phyloP scores from a whole-genome alignment of 2,329 filamentous ascomycete genomes.

The Sclerotinia spermophila region DNA sequence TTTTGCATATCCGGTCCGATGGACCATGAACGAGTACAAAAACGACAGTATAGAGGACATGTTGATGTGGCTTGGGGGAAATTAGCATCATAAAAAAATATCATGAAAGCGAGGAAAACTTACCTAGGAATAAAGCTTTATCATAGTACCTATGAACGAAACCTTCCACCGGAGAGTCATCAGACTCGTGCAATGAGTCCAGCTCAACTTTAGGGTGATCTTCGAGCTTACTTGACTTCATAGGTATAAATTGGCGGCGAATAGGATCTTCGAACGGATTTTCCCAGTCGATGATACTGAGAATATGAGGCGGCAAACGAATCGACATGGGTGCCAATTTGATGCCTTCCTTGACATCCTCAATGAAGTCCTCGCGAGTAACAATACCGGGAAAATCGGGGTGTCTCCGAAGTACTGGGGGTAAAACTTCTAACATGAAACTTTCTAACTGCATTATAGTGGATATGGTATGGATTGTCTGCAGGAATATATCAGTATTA shows the following conservation, averaged over 20 bases:
- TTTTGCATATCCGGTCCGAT: constrained; percentile 53
- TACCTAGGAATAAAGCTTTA: constrained; percentile 59
- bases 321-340: constrained; percentile 56
- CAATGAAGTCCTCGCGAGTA: constrained; percentile 51
- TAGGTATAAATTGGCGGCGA: constrained; percentile 57
- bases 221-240: constrained; percentile 49
- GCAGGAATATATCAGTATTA: not conserved
- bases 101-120: constrained; percentile 24
- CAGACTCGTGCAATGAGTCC: constrained; percentile 57
- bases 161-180: constrained; percentile 53
- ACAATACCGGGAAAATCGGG: constrained; percentile 39
- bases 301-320: constrained; percentile 56
- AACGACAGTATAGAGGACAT: constrained; percentile 61
- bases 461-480: constrained; percentile 6
- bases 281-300: constrained; percentile 57
- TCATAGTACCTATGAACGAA: constrained; percentile 63
- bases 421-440: constrained; percentile 50
- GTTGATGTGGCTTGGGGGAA: constrained; percentile 49
- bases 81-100: constrained; percentile 23
- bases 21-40: constrained; percentile 58
- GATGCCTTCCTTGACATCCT: constrained; percentile 52
- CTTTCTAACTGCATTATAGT: constrained; percentile 37
- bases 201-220: constrained; percentile 53
- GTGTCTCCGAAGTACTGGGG: constrained; percentile 45
- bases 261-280: constrained; percentile 57